Base-by-base conservation (phyloP, 108 stramenopile genomes). In the Fragilaria radians region DNA sequence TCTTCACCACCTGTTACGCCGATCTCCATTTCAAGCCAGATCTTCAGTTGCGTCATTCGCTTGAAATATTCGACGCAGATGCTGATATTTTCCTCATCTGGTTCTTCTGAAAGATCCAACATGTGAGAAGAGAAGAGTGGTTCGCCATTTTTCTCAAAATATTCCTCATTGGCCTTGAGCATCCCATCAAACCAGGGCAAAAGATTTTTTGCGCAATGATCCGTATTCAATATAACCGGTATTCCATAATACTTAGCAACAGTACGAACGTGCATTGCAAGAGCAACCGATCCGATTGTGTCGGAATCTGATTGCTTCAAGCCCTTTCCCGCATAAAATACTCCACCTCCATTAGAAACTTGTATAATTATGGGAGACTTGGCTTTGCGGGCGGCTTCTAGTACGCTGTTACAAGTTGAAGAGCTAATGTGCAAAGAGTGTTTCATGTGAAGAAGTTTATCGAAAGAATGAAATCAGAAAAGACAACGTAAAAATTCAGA, bases 1-100 rank as follows among this genome's bases (percentile, higher is more conserved):
- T 95, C 96, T 69, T 97, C 96, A 60, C 96, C 96, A 67, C 96
- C 96, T 7, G 96, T 95, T 47, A 97, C 89, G 54, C 96, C 96
- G 58, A 97, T 87, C 78, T 97, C 96, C 75, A 97, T 91, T 72
- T 97, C 96, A 53, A 97, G 85, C 52, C 93, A 81, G 71, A 95
- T 91, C 56, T 91, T 76, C 31, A 89, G 28, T 76, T 89, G 85
- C 62, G 87, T 83, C 69, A 90, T 82, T 56, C 79, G 83, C 76
- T 90, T 83, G 65, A 95, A 77, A 86, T 95, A 95, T 34, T 81
- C 63, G 78, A 93, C 91, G 90, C 96, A 97, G 71, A 95, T 97
- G 52, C 51, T 79, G 63, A 97, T 95, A 86, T 97, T 97, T 78
- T 97, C 96, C 77, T 95, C 94, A 63, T 94, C 80, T 32, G 93